Percentiles rank a stretch among this genome's conserved stretches.
Evolutionary conservation across 2,329 filamentous ascomycete species (phyloP).

Genomic region (Colletotrichum aenigma): DNA sequence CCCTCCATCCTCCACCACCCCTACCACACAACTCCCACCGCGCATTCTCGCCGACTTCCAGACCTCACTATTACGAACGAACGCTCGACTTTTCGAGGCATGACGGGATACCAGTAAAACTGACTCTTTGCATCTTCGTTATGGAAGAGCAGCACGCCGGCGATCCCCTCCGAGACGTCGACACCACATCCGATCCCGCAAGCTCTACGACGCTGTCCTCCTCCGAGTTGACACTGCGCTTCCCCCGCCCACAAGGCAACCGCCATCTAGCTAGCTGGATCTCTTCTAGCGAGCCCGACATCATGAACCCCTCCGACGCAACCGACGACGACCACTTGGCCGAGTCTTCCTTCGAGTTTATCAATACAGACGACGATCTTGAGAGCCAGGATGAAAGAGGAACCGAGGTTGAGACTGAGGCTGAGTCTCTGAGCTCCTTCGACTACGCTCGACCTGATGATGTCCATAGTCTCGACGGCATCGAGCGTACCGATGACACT

Average conservation of each 20-base stretch:
- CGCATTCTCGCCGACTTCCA: neutral
- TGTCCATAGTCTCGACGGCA: slow-evolving; percentile 54
- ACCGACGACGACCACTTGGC: slow-evolving; percentile 50
- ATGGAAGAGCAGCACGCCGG: slow-evolving; percentile 53
- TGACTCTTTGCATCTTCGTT: slow-evolving; percentile 43
- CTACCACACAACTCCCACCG: neutral
- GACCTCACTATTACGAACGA: neutral
- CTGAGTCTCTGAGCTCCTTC: slow-evolving; percentile 55
- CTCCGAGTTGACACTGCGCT: slow-evolving; percentile 58
- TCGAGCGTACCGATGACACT: slow-evolving; percentile 48
- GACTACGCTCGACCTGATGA: slow-evolving; percentile 55
- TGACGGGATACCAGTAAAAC: slow-evolving; percentile 38
- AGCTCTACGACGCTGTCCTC: slow-evolving; percentile 33
- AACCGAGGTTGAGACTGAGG: slow-evolving; percentile 44
- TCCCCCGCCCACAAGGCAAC: slow-evolving; percentile 61
- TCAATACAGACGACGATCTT: slow-evolving; percentile 58
- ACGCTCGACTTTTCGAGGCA: slow-evolving; percentile 31
- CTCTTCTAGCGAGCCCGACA: slow-evolving; percentile 60
- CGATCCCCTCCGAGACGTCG: slow-evolving; percentile 12
- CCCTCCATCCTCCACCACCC: slow-evolving; percentile 15
- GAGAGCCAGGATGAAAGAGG: slow-evolving; percentile 56
- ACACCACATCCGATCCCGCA: slow-evolving; percentile 23
- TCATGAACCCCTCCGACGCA: slow-evolving; percentile 52
- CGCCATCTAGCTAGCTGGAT: slow-evolving; percentile 63
- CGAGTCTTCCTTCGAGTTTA: slow-evolving; percentile 63